A percentile compares a stretch with the other conserved stretches of the same genome.
These are phyloP conservation scores for Chaetomium cochliodes DNA, from an alignment of 495 filamentous ascomycete genomes.

Conservation along the genomic window DNA sequence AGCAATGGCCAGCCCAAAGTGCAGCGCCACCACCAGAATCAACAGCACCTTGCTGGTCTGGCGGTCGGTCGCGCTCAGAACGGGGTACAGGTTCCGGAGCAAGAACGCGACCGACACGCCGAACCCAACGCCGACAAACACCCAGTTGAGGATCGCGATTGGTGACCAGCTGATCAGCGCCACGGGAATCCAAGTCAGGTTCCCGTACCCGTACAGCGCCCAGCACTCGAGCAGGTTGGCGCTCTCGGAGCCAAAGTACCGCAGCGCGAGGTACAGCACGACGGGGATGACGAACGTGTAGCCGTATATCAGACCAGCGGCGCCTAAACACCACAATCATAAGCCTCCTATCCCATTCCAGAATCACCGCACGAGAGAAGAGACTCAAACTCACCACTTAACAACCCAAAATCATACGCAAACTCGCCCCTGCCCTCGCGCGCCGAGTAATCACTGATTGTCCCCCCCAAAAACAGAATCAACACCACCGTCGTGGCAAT, in stretches of 20 bases:
- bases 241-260: slow-evolving; percentile 87
- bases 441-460: slow-evolving; percentile 84
- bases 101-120: slow-evolving; percentile 82
- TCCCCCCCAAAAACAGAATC: slow-evolving; percentile 91
- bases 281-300: slow-evolving; percentile 85
- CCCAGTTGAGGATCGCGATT: slow-evolving; percentile 81
- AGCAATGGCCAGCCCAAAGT: slow-evolving; percentile 82
- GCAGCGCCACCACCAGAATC: slow-evolving; percentile 76
- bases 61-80: slow-evolving; percentile 86
- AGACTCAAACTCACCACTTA: slow-evolving; percentile 55
- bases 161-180: slow-evolving; percentile 88
- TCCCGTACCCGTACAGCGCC: slow-evolving; percentile 91
- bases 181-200: slow-evolving; percentile 94
- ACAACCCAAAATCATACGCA: slow-evolving; percentile 83
- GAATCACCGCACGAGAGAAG: neutral
- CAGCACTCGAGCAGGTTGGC: slow-evolving; percentile 91
- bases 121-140: slow-evolving; percentile 90
- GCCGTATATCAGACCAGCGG: slow-evolving; percentile 87
- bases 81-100: slow-evolving; percentile 87
- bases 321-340: slow-evolving; percentile 47
- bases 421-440: slow-evolving; percentile 43
- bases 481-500: slow-evolving; percentile 97
- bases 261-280: slow-evolving; percentile 80
- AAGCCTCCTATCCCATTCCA: neutral
- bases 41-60: slow-evolving; percentile 88